A percentile compares a stretch with the other conserved stretches of the same genome.
phyloP scores from a whole-genome alignment of 495 filamentous ascomycete species.

The Tuber brumale region DNA sequence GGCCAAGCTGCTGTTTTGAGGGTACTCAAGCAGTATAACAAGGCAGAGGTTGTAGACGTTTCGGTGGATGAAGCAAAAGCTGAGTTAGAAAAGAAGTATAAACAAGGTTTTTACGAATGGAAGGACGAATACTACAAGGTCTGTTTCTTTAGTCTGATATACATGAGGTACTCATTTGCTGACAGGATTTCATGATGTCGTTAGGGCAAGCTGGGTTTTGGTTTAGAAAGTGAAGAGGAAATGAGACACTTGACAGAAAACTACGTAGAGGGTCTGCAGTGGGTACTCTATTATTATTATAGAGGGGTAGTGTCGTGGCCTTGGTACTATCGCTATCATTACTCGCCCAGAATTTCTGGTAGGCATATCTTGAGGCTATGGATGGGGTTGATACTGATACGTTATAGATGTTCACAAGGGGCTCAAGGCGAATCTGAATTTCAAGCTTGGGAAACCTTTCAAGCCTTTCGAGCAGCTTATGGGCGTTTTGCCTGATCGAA shows the following conservation, averaged over 20 bases:
- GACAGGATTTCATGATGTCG: neutral
- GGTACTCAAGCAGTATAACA: constrained; percentile 82
- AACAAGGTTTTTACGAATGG: constrained; percentile 81
- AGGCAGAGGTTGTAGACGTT: constrained; percentile 74
- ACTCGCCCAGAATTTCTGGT: constrained; percentile 93
- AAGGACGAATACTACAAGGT: constrained; percentile 80
- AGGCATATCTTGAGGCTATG: constrained; percentile 24
- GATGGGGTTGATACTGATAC: constrained; percentile 3
- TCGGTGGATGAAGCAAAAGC: constrained; percentile 69
- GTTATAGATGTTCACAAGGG: constrained; percentile 76
- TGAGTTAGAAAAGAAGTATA: constrained; percentile 72
- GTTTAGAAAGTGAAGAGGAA: constrained; percentile 72
- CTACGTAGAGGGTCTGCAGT: constrained; percentile 95
- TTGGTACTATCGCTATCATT: constrained; percentile 96
- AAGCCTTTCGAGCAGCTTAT: constrained; percentile 93
- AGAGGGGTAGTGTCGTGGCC: constrained; percentile 95
- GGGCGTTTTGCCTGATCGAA: constrained; percentile 94
- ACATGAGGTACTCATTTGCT: neutral
- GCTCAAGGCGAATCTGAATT: constrained; percentile 78
- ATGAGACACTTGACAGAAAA: constrained; percentile 82
- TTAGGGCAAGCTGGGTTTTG: constrained; percentile 76
- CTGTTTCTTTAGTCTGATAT: neutral
- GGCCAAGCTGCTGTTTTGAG: constrained; percentile 72
- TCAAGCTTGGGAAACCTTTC: constrained; percentile 89
- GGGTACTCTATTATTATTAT: constrained; percentile 98